Evolutionary conservation across 345 rosid genomes (phyloP).

Genomic region (Barbarea vulgaris): DNA sequence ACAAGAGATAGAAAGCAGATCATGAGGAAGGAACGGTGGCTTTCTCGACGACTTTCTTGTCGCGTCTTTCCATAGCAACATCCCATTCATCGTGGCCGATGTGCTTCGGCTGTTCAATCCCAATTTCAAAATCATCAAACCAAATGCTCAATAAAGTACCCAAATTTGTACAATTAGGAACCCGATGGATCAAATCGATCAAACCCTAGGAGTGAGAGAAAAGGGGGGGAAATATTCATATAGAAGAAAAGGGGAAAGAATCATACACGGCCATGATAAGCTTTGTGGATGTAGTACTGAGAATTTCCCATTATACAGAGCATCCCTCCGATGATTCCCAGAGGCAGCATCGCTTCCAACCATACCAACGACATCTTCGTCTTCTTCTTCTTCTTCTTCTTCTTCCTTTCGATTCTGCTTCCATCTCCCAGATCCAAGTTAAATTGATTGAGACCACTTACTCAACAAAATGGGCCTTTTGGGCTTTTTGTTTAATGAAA

Average conservation of each 20-base stretch:
- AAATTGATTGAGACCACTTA: slow-evolving; percentile 4
- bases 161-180: not conserved
- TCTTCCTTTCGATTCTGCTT: slow-evolving; percentile 14
- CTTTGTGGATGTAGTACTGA: slow-evolving; percentile 90
- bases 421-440: slow-evolving; percentile 7
- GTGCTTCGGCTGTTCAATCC: slow-evolving; percentile 73
- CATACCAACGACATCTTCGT: slow-evolving; percentile 58
- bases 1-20: slow-evolving; percentile 20
- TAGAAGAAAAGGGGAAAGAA: not conserved
- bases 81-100: slow-evolving; percentile 94
- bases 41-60: slow-evolving; percentile 75
- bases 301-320: slow-evolving; percentile 80
- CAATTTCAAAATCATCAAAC: slow-evolving; percentile 10
- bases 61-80: slow-evolving; percentile 94
- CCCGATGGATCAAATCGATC: slow-evolving; percentile 14
- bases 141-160: not conserved
- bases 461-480: slow-evolving; percentile 1
- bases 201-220: not conserved
- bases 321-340: slow-evolving; percentile 95
- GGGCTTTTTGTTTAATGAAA: not conserved
- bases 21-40: slow-evolving; percentile 51
- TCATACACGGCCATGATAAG: slow-evolving; percentile 82
- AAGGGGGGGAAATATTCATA: not conserved
- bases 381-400: slow-evolving; percentile 13
- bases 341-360: slow-evolving; percentile 86